Percentiles rank a stretch among this genome's conserved stretches.
These are phyloP conservation scores for Calonectria ilicicola DNA, from an alignment of 2,329 filamentous ascomycete species.

Conservation along the genomic window DNA sequence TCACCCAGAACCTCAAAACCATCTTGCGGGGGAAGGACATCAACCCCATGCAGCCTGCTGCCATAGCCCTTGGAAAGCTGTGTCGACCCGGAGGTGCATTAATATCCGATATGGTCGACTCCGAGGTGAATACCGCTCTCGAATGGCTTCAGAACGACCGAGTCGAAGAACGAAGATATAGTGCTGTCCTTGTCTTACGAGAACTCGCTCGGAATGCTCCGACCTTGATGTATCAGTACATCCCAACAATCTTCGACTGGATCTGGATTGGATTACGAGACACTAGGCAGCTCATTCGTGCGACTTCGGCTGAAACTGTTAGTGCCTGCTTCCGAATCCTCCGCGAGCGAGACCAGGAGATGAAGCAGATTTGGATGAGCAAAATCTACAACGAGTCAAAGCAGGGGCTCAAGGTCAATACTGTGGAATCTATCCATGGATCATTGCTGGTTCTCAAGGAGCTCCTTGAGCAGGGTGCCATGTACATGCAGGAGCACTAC, in stretches of 20 bases:
- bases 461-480: conserved; percentile 91
- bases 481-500: conserved; percentile 99
- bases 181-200: conserved; percentile 89
- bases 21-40: conserved; percentile 93
- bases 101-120: conserved; percentile 95
- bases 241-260: conserved; percentile 93
- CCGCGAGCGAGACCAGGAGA: conserved; percentile 87
- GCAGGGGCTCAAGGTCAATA: conserved; percentile 81
- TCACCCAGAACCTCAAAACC: conserved; percentile 88
- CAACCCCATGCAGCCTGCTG: conserved; percentile 89
- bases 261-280: conserved; percentile 96
- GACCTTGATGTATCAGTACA: conserved; percentile 94
- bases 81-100: conserved; percentile 93
- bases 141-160: conserved; percentile 98
- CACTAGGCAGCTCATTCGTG: conserved; percentile 88
- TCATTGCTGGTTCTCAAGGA: conserved; percentile 94
- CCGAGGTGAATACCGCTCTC: conserved; percentile 94
- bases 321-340: conserved; percentile 97
- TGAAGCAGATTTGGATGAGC: conserved; percentile 88
- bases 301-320: conserved; percentile 91
- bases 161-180: conserved; percentile 92
- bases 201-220: conserved; percentile 94
- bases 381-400: conserved; percentile 91
- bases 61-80: conserved; percentile 88
- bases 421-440: conserved; percentile 92